Base-by-base conservation (phyloP, 2,329 filamentous ascomycete species). In the Talaromyces verruculosus region DNA sequence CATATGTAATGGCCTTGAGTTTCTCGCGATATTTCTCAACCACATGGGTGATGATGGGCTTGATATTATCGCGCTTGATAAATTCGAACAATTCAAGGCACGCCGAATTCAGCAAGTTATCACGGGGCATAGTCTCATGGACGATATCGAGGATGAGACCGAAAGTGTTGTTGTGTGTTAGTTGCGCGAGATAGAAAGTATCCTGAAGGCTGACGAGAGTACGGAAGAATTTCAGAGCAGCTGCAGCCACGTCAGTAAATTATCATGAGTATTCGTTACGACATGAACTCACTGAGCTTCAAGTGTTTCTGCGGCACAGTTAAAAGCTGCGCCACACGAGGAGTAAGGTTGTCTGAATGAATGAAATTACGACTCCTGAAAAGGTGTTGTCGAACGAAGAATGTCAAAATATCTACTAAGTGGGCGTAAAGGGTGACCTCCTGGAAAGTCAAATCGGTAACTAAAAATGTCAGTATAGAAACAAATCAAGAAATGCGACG, bases 11-110 rank as follows among this genome's bases (percentile, higher is more conserved):
- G 19, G 83, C 81, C 69, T 89, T 83, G 57, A 98, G 77, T 73
- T 89, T 90, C 15, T 94, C 91, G 25, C 93, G 88, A 74, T 94
- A 93, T 62, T 90, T 91, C 71, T 92, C 90, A 11, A 96, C 92
- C 25, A 98, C 82, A 74, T 97, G 91, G 68, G 89, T 88, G 65
- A 96, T 88, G 57, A 97, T 83, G 15, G 91, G 88, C 76, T 93
- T 96, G 72, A 93, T 85, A 64, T 88, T 88, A 72, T 96, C 91
- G 74, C 89, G 88, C 75, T 89, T 92, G 72, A 98, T 91, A 73
- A 90, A 93, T 73, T 96, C 93, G 70, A 99, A 98, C 51, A 99
- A 86, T 74, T 99, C 95, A 10, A 98, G 84, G 72, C 92, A 97
- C 8, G 93, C 94, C 0, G 94, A 98, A 77, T 95, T 96, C 37